Evolutionary conservation across 78 protist genomes (phyloP).

Genomic region (Chrysochromulina parva): DNA sequence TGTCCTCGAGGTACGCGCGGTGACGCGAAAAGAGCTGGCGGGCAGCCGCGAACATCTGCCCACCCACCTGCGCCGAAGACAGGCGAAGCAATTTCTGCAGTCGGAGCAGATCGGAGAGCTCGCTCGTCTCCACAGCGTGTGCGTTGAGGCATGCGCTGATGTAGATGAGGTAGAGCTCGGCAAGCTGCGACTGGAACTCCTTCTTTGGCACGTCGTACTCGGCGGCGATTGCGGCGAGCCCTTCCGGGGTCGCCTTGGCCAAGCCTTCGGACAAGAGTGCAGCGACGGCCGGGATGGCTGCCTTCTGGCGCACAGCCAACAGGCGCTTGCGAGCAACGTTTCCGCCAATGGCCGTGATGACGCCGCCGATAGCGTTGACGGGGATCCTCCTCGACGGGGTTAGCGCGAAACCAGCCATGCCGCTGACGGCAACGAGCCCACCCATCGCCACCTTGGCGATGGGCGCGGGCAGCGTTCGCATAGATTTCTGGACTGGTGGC

Average conservation of each 20-base stretch:
- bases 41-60: not conserved
- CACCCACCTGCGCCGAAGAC: not conserved
- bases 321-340: not conserved
- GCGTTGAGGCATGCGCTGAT: not conserved
- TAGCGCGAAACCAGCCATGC: not conserved
- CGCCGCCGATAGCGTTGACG: not conserved
- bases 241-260: not conserved
- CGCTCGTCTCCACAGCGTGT: not conserved
- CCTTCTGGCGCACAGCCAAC: not conserved
- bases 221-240: not conserved
- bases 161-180: not conserved
- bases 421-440: not conserved
- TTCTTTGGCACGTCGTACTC: not conserved
- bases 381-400: not conserved
- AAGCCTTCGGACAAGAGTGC: not conserved
- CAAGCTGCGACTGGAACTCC: not conserved
- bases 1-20: constrained; percentile 21
- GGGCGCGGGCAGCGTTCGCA: not conserved
- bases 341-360: not conserved
- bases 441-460: not conserved
- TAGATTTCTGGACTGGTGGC: not conserved
- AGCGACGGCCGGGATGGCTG: not conserved
- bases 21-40: constrained; percentile 1
- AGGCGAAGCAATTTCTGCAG: not conserved
- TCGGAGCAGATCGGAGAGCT: not conserved